Percentiles rank a stretch among this genome's conserved stretches.
Evolutionary conservation across 106 monocot species (phyloP).

Genomic region (Acanthochlamys bracteata): DNA sequence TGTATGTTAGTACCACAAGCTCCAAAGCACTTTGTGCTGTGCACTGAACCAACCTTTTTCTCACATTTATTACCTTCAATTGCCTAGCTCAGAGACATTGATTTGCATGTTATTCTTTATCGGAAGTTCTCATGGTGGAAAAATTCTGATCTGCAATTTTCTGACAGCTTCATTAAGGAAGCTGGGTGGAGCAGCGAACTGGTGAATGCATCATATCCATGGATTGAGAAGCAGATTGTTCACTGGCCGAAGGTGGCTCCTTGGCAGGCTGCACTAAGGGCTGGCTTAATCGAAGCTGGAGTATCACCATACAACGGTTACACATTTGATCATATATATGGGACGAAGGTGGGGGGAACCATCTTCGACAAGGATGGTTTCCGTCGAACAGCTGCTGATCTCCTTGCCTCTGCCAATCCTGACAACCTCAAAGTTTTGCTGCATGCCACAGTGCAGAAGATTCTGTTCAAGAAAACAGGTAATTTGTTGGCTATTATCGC

Average conservation of each 20-base stretch:
- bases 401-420: conserved; percentile 38
- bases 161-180: conserved; percentile 20
- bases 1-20: too few relatives aligned
- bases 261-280: conserved; percentile 56
- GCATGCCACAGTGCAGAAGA: conserved; percentile 56
- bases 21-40: too few relatives aligned
- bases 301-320: conserved; percentile 67
- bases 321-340: conserved; percentile 70
- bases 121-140: neutral
- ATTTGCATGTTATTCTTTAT: too few relatives aligned
- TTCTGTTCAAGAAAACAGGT: conserved; percentile 34
- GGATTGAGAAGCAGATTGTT: conserved; percentile 48
- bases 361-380: conserved; percentile 54
- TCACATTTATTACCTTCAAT: too few relatives aligned
- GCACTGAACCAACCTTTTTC: too few relatives aligned
- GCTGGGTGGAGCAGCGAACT: conserved; percentile 44
- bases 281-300: conserved; percentile 58
- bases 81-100: too few relatives aligned
- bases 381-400: conserved; percentile 58
- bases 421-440: conserved; percentile 43
- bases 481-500: neutral
- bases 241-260: conserved; percentile 46
- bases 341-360: conserved; percentile 72
- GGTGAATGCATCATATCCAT: conserved; percentile 56
- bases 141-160: neutral